Conservation (phyloP, 2,329 filamentous ascomycete genomes). For the Plenodomus biglobosus region DNA sequence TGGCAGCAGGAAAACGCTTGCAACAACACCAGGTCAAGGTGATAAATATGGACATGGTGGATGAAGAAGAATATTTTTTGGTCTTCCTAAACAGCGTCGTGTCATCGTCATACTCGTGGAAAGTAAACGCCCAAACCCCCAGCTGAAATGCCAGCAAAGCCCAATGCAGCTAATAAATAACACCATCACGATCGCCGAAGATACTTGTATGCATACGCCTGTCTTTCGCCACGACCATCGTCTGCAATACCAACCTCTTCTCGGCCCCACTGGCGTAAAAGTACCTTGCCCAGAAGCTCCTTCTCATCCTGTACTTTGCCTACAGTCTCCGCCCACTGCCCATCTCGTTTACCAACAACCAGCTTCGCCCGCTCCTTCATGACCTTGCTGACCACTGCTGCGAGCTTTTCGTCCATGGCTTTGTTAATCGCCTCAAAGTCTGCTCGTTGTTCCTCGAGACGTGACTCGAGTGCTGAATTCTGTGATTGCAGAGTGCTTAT, state of each 20-base stretch:
- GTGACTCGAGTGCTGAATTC: conserved; percentile 23
- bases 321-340: conserved; percentile 37
- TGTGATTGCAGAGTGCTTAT: conserved; percentile 14
- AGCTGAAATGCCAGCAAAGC: too few species aligned
- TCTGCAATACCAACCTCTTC: conserved; percentile 36
- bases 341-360: conserved; percentile 35
- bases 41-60: too few species aligned
- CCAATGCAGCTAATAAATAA: too few species aligned
- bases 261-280: conserved; percentile 42
- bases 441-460: conserved; percentile 20
- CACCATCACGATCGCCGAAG: conserved; percentile 10
- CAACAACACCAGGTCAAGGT: too few species aligned
- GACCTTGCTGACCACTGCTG: conserved; percentile 28
- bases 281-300: conserved; percentile 34
- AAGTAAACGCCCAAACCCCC: too few species aligned
- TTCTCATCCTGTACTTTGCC: conserved; percentile 25
- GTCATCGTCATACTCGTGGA: too few species aligned
- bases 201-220: conserved; percentile 37
- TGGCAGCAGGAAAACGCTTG: too few species aligned
- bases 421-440: conserved; percentile 36
- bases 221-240: conserved; percentile 23
- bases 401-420: conserved; percentile 39
- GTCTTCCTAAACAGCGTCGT: too few species aligned
- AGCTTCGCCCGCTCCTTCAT: conserved; percentile 37
- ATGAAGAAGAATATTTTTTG: too few species aligned